Evolutionary conservation across 257 asterid genomes (phyloP), one percentile per base, ranked within the genome.

Genomic region (Solanum dulcamara): DNA sequence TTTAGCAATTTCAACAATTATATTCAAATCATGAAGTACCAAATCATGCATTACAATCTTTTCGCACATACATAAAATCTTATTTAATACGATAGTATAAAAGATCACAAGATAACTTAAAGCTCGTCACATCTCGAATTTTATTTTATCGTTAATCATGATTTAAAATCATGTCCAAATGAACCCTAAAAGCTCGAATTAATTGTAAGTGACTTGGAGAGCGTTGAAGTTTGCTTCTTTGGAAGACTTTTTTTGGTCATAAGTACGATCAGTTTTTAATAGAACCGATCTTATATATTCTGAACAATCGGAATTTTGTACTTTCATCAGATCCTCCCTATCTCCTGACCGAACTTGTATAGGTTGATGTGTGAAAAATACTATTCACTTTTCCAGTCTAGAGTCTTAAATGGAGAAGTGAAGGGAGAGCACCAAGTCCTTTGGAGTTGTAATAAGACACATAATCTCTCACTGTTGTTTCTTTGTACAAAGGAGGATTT

Each of bases 401-500:
- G 60, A 77, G 2, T 7, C n/a, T 77, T 15, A 46, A 77, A 77
- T 77, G 40, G 1, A 46, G 60, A 28, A 77, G 83, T 26, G 83
- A 77, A 26, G 83, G 83, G 0, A 22, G 83, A 77, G 83, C 83
- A 9, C 83, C 83, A 46, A 77, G 83, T 46, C 83, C 83, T 46
- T 77, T 77, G 83, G 83, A 77, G 17, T 77, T 77, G 62, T 46
- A 77, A 48, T 77, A 77, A 14, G 37, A 77, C 1, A 77, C 83
- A 46, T 77, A 77, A 46, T 77, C 24, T 46, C 57, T 46, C 24
- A 77, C 5, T 15, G 62, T 77, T 77, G 83, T 77, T 84, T 92
- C 87, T 46, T 83, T 89, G 84, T 94, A 94, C 2, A 90, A 1
- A 10, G 96, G 88, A 30, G 91, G 91, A 72, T 84, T 89, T 38